Percentiles rank a stretch among this genome's conserved stretches.
Conservation (phyloP, 495 filamentous ascomycete species). For the Aspergillus bertholletiae region DNA sequence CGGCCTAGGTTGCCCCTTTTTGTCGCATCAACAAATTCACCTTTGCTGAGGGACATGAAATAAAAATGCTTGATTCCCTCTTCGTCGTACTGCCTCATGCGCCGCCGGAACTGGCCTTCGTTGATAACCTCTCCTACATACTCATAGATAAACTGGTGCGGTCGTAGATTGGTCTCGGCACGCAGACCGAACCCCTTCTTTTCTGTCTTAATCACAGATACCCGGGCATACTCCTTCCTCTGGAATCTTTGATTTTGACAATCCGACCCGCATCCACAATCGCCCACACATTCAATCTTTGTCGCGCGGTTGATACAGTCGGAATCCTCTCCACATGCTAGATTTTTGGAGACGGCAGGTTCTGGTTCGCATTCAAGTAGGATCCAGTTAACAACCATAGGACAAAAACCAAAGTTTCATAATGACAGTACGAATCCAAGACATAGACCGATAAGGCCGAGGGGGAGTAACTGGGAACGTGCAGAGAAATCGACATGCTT, state of each 20-base stretch:
- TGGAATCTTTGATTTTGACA: conserved; percentile 98
- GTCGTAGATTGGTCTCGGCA: conserved; percentile 68
- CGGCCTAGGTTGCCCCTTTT: conserved; percentile 94
- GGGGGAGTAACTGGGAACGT: too few species aligned
- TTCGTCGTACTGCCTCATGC: conserved; percentile 87
- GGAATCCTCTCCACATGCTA: conserved; percentile 92
- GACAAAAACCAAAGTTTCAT: too few species aligned
- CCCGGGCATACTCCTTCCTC: conserved; percentile 80
- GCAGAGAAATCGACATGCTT: too few species aligned
- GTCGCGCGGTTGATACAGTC: conserved; percentile 99
- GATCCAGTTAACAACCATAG: too few species aligned
- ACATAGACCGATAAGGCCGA: too few species aligned
- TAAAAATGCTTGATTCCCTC: conserved; percentile 99
- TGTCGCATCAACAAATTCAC: conserved; percentile 96
- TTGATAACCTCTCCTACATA: conserved; percentile 99
- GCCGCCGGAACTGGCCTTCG: conserved; percentile 78
- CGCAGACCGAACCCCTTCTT: conserved; percentile 96
- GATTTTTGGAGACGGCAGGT: conserved; percentile 56
- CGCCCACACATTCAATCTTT: conserved; percentile 90
- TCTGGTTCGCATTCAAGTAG: conserved; percentile 49
- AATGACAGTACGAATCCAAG: too few species aligned
- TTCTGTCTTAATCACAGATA: conserved; percentile 93
- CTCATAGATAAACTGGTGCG: conserved; percentile 92
- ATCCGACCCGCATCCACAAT: conserved; percentile 78
- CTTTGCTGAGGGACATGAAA: conserved; percentile 98